These are phyloP conservation scores for Stephanodiscus triporus DNA, from an alignment of 108 stramenopile species.

Conservation along the genomic window DNA sequence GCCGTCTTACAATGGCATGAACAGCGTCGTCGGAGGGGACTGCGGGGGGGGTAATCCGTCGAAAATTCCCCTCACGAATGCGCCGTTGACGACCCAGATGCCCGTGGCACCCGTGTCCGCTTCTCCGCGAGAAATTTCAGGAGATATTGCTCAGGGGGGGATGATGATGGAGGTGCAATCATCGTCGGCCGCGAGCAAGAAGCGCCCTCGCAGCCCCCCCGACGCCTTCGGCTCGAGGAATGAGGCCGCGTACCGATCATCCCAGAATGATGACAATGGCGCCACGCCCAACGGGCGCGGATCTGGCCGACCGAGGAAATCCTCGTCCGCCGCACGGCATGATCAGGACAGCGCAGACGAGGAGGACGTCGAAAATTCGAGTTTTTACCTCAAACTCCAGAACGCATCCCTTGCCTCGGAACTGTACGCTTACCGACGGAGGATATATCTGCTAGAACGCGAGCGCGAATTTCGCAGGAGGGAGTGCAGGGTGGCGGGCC, in stretches of 20 bases:
- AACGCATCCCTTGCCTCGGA: slow-evolving; percentile 79
- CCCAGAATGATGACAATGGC: slow-evolving; percentile 1
- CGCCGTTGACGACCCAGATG: slow-evolving; percentile 1
- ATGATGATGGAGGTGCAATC: slow-evolving; percentile 7
- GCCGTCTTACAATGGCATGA: slow-evolving; percentile 15
- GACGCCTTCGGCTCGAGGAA: slow-evolving; percentile 28
- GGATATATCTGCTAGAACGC: slow-evolving; percentile 54
- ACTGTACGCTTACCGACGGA: slow-evolving; percentile 60
- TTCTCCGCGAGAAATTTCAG: slow-evolving; percentile 11
- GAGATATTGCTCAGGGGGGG: slow-evolving; percentile 5
- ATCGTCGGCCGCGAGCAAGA: slow-evolving; percentile 22
- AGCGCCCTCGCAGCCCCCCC: slow-evolving; percentile 42
- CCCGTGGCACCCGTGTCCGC: slow-evolving; percentile 11
- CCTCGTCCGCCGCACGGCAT: slow-evolving; percentile 5
- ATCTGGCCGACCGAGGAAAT: slow-evolving; percentile 22
- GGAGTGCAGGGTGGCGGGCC: slow-evolving; percentile 57
- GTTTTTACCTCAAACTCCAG: slow-evolving; percentile 80
- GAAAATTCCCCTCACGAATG: slow-evolving; percentile 7
- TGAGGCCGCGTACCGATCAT: slow-evolving; percentile 18
- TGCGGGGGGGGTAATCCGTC: background rate
- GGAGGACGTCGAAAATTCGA: slow-evolving; percentile 58
- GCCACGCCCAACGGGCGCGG: slow-evolving; percentile 38
- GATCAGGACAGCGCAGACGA: slow-evolving; percentile 43
- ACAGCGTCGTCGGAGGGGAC: background rate
- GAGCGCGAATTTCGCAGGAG: slow-evolving; percentile 74